phyloP scores from a whole-genome alignment of 306 rosid species.

The Cucurbita maxima region DNA sequence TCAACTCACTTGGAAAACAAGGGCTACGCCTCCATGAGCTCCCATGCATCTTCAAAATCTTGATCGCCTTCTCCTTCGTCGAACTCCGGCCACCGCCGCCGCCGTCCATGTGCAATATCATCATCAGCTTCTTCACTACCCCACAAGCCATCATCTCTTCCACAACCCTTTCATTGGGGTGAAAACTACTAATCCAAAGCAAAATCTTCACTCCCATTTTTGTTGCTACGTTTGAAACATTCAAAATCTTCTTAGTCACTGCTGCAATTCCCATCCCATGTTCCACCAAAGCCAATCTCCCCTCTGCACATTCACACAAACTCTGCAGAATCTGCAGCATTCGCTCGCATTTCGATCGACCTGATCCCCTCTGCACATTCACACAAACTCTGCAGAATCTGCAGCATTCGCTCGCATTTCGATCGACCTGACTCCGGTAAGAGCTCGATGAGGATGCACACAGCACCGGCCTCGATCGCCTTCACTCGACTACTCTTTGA shows the following conservation, averaged over 20 bases:
- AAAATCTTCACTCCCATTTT: slow-evolving; percentile 32
- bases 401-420: slow-evolving; percentile 24
- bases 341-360: slow-evolving; percentile 27
- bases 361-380: slow-evolving; percentile 43
- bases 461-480: slow-evolving; percentile 43
- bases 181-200: slow-evolving; percentile 20
- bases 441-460: slow-evolving; percentile 32
- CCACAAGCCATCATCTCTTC: slow-evolving; percentile 43
- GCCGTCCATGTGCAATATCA: slow-evolving; percentile 27
- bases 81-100: slow-evolving; percentile 1
- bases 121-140: slow-evolving; percentile 34
- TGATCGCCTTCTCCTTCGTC: slow-evolving; percentile 23
- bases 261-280: slow-evolving; percentile 34
- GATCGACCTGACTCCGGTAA: slow-evolving; percentile 24
- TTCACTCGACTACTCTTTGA: slow-evolving; percentile 26
- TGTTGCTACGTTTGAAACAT: slow-evolving; percentile 20
- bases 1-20: slow-evolving; percentile 29
- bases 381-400: slow-evolving; percentile 21
- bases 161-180: slow-evolving; percentile 24
- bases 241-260: slow-evolving; percentile 21
- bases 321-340: slow-evolving; percentile 18
- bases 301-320: slow-evolving; percentile 37
- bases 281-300: slow-evolving; percentile 33
- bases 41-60: slow-evolving; percentile 37
- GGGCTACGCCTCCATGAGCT: slow-evolving; percentile 30